Evolutionary conservation across 805 yeast species (phyloP).

Genomic region (Hemisphaericaspora nanyangensis): DNA sequence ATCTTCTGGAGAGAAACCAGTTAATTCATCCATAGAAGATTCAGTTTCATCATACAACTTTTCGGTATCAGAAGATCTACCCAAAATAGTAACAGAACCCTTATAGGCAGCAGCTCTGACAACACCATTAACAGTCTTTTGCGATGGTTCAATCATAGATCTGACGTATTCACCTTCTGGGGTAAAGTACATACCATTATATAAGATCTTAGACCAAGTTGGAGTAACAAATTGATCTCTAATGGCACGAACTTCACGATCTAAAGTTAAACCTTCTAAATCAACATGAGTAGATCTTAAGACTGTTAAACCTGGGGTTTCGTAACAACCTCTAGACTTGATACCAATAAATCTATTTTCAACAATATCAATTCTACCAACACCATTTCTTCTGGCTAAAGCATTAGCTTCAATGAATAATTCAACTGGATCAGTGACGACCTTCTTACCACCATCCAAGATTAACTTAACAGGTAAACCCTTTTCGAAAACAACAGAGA

Average conservation of each 20-base stretch:
- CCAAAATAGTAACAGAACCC: slow-evolving; percentile 79
- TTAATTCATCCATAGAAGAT: slow-evolving; percentile 98
- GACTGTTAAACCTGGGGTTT: slow-evolving; percentile 96
- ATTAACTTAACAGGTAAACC: slow-evolving; percentile 85
- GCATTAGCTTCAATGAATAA: slow-evolving; percentile 89
- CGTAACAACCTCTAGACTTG: slow-evolving; percentile 99
- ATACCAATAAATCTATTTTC: slow-evolving; percentile 99
- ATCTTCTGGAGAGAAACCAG: slow-evolving; percentile 96
- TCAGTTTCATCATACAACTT: slow-evolving; percentile 96
- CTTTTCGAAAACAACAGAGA: slow-evolving; percentile 73
- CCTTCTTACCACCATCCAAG: slow-evolving; percentile 56
- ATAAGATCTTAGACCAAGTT: slow-evolving; percentile 80
- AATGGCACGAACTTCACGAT: slow-evolving; percentile 95
- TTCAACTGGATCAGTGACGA: slow-evolving; percentile 83
- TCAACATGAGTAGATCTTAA: slow-evolving; percentile 94
- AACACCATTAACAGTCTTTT: slow-evolving; percentile 90
- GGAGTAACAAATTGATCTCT: slow-evolving; percentile 97
- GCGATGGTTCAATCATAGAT: slow-evolving; percentile 91
- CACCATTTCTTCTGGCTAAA: slow-evolving; percentile 98
- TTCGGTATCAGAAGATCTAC: slow-evolving; percentile 94
- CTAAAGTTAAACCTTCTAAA: slow-evolving; percentile 93
- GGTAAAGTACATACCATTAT: slow-evolving; percentile 96
- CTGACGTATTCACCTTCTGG: slow-evolving; percentile 98
- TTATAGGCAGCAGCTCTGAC: slow-evolving; percentile 93
- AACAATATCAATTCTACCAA: slow-evolving; percentile 98